Evolutionary conservation across 345 rosid genomes (phyloP).

Genomic region (Camelina neglecta): DNA sequence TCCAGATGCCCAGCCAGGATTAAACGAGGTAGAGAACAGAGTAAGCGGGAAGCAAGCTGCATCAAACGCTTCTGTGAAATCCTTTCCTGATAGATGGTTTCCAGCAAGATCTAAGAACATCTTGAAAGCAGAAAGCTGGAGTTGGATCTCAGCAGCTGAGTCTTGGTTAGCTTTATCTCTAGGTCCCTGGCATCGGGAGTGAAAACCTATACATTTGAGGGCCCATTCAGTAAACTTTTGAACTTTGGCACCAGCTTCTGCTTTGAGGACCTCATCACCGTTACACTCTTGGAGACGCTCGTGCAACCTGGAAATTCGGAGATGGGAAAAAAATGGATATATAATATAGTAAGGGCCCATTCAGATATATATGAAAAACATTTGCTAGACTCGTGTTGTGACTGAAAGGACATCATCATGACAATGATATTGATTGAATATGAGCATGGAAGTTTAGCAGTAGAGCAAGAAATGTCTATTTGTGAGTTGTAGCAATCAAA

Average conservation of each 20-base stretch:
- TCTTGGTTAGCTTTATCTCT: slow-evolving; percentile 64
- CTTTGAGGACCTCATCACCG: slow-evolving; percentile 89
- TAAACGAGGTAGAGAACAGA: slow-evolving; percentile 86
- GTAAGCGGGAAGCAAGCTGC: slow-evolving; percentile 99
- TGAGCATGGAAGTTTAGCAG: too few relatives aligned
- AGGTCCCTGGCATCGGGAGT: slow-evolving; percentile 80
- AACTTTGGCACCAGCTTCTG: slow-evolving; percentile 92
- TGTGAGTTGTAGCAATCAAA: too few relatives aligned
- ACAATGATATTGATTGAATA: too few relatives aligned
- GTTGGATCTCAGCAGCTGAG: slow-evolving; percentile 87
- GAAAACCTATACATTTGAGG: slow-evolving; percentile 86
- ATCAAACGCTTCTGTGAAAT: slow-evolving; percentile 98
- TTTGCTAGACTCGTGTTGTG: too few relatives aligned
- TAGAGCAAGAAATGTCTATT: too few relatives aligned
- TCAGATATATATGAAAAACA: too few relatives aligned
- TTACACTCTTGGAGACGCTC: slow-evolving; percentile 96
- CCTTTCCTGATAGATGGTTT: slow-evolving; percentile 89
- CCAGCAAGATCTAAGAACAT: slow-evolving; percentile 86
- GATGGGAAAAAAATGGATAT: neutral
- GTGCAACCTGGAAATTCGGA: slow-evolving; percentile 68
- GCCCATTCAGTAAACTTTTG: slow-evolving; percentile 99
- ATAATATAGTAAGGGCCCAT: too few relatives aligned
- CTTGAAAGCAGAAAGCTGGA: slow-evolving; percentile 93
- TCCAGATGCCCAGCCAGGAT: slow-evolving; percentile 97
- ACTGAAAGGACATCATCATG: too few relatives aligned